Evolutionary conservation across 2,329 filamentous ascomycete species (phyloP).

Genomic region (Lasiodiplodia citricola): DNA sequence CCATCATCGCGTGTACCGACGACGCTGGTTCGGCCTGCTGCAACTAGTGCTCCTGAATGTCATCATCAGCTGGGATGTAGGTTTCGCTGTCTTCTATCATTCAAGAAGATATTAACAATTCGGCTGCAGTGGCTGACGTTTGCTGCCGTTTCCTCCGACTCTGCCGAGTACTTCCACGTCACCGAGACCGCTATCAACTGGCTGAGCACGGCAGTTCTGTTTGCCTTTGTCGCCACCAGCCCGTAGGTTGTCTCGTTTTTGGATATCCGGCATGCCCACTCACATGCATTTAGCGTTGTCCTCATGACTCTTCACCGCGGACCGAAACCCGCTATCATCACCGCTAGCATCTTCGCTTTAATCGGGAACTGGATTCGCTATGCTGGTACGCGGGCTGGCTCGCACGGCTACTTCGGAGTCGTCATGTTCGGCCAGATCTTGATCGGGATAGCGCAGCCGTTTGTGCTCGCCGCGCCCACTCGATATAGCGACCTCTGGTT

Average conservation of each 20-base stretch:
- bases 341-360: conserved; percentile 73
- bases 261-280: not conserved
- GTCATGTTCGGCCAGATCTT: conserved; percentile 93
- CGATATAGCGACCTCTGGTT: conserved; percentile 96
- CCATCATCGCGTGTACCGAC: conserved; percentile 69
- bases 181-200: conserved; percentile 84
- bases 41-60: conserved; percentile 90
- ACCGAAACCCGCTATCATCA: conserved; percentile 74
- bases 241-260: conserved; percentile 56
- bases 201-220: conserved; percentile 86
- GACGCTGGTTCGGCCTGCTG: conserved; percentile 84
- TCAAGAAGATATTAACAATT: conserved; percentile 17
- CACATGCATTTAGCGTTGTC: conserved; percentile 49
- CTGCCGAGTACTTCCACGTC: conserved; percentile 77
- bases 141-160: conserved; percentile 77
- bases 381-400: conserved; percentile 63
- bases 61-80: conserved; percentile 92
- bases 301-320: conserved; percentile 82
- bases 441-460: conserved; percentile 87
- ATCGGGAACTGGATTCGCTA: conserved; percentile 92
- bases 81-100: conserved; percentile 45
- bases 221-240: conserved; percentile 76
- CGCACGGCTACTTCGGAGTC: conserved; percentile 70
- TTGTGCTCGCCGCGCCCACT: conserved; percentile 87
- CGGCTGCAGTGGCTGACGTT: conserved; percentile 84